A percentile compares a stretch with the other conserved stretches of the same genome.
Conservation (phyloP, 768 basidiomycete genomes). For the Chalciporus sphaerocephalus region DNA sequence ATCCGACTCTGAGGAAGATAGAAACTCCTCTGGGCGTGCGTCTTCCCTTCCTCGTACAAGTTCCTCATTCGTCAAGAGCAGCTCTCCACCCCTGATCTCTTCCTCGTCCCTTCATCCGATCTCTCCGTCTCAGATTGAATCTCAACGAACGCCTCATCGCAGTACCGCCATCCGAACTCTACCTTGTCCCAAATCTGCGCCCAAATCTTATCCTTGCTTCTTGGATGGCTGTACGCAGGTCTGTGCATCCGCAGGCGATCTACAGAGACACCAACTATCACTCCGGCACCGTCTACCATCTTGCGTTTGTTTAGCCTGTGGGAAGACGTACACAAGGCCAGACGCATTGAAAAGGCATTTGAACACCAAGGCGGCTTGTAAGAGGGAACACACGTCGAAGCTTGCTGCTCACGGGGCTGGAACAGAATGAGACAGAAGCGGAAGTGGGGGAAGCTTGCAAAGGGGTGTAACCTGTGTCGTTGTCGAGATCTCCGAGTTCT, state of each 20-base stretch:
- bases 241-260: constrained; percentile 27
- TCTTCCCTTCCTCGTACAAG: neutral
- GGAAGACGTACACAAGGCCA: constrained; percentile 26
- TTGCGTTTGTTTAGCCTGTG: constrained; percentile 21
- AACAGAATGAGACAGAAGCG: neutral
- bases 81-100: neutral
- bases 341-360: constrained; percentile 34
- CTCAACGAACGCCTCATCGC: constrained; percentile 13
- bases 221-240: constrained; percentile 25
- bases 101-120: constrained; percentile 2
- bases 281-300: constrained; percentile 26
- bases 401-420: neutral
- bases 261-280: constrained; percentile 28
- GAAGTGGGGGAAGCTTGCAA: constrained; percentile 14
- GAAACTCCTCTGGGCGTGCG: neutral
- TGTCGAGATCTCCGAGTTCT: neutral
- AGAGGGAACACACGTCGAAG: constrained; percentile 20
- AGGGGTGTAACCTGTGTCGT: constrained; percentile 14
- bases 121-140: constrained; percentile 10
- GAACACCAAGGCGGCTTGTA: constrained; percentile 26
- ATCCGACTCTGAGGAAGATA: neutral
- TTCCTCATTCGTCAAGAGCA: constrained; percentile 1
- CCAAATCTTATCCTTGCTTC: constrained; percentile 21
- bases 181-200: constrained; percentile 6
- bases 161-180: constrained; percentile 3